Evolutionary conservation across 1,284 basidiomycete genomes (phyloP).

Genomic region (Fomitiporia mediterranea): DNA sequence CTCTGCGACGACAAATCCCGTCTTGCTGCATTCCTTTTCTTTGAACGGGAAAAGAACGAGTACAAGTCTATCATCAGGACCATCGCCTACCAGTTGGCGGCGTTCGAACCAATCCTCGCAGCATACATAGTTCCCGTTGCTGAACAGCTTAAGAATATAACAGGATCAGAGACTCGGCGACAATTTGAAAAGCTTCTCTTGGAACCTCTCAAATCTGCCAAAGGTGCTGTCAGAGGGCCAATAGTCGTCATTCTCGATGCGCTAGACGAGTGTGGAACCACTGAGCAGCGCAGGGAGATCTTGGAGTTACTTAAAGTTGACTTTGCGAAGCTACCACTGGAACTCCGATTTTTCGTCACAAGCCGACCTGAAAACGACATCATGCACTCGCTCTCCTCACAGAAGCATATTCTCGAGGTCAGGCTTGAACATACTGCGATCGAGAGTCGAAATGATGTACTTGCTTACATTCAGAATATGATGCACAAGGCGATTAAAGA

Average conservation of each 20-base stretch:
- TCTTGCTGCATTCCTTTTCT: slow-evolving; percentile 20
- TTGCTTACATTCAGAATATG: too few relatives aligned
- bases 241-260: slow-evolving; percentile 6
- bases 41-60: slow-evolving; percentile 18
- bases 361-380: too few relatives aligned
- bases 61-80: slow-evolving; percentile 21
- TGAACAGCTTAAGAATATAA: not conserved
- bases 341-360: too few relatives aligned
- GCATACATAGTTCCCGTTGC: not conserved
- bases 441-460: too few relatives aligned
- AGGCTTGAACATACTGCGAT: too few relatives aligned
- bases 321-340: slow-evolving; percentile 21
- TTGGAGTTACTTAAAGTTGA: slow-evolving; percentile 28
- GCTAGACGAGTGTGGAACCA: too few relatives aligned
- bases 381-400: too few relatives aligned
- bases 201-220: not conserved
- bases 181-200: not conserved
- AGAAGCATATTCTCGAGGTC: too few relatives aligned
- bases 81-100: slow-evolving; percentile 21
- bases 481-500: too few relatives aligned
- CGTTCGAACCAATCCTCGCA: slow-evolving; percentile 16
- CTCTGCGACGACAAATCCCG: not conserved
- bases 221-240: too few relatives aligned
- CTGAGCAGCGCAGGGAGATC: not conserved
- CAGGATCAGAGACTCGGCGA: too few relatives aligned